Percentiles rank a stretch among this genome's conserved stretches.
Conservation (phyloP, 2,329 filamentous ascomycete genomes). For the Fusarium goolgardi region DNA sequence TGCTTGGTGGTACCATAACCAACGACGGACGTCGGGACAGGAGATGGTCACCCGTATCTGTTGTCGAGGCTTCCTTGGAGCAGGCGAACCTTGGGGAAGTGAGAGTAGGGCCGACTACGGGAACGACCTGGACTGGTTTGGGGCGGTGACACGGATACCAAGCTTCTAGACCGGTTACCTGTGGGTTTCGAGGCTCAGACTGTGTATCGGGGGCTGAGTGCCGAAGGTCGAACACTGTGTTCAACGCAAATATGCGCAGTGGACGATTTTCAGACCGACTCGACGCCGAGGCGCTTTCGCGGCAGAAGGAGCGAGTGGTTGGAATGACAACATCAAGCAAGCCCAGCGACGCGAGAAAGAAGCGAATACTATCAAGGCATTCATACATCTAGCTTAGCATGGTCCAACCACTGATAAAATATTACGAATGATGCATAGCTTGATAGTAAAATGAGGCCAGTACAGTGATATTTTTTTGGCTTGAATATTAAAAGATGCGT, state of each 20-base stretch:
- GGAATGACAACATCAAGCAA: conserved; percentile 18
- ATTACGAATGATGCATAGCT: conserved; percentile 13
- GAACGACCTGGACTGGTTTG: not conserved
- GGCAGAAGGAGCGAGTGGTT: conserved; percentile 5
- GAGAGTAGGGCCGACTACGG: conserved; percentile 18
- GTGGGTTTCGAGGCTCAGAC: not conserved
- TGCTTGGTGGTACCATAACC: conserved; percentile 14
- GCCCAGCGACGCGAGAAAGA: not conserved
- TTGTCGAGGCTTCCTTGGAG: conserved; percentile 9
- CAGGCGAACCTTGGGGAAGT: conserved; percentile 11
- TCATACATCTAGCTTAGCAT: conserved; percentile 14
- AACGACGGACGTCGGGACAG: not conserved
- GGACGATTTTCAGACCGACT: not conserved
- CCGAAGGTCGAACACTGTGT: conserved; percentile 2
- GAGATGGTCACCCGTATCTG: conserved; percentile 2
- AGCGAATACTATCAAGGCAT: conserved; percentile 25
- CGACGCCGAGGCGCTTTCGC: not conserved
- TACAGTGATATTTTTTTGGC: conserved; percentile 3
- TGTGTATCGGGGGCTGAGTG: conserved; percentile 3
- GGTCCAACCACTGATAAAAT: conserved; percentile 10
- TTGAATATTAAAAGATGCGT: conserved; percentile 1
- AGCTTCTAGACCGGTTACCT: conserved; percentile 6
- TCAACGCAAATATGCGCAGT: not conserved
- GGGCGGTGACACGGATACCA: conserved; percentile 10
- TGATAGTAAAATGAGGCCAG: conserved; percentile 24